These are phyloP conservation scores for Diaporthe sp. DNA, from an alignment of 2,329 filamentous ascomycete species.

Conservation along the genomic window DNA sequence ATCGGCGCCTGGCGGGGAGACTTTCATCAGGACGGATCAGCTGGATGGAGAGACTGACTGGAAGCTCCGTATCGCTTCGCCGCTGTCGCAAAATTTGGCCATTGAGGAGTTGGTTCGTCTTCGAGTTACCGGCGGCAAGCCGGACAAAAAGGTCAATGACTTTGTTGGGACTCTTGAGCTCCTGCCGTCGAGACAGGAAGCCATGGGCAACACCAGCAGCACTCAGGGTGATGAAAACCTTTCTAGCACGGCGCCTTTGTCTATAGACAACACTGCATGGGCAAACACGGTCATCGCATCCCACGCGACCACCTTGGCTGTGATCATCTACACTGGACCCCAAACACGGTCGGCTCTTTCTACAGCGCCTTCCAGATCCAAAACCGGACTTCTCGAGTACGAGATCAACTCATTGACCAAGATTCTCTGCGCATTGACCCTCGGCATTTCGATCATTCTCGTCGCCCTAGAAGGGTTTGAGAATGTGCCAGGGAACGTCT, in stretches of 20 bases:
- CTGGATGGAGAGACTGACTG: constrained; percentile 98
- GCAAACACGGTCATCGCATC: constrained; percentile 97
- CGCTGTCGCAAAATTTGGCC: constrained; percentile 84
- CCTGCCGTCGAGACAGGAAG: constrained; percentile 66
- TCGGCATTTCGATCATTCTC: constrained; percentile 87
- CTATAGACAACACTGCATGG: constrained; percentile 98
- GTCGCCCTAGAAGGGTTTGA: constrained; percentile 90
- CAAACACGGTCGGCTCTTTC: constrained; percentile 95
- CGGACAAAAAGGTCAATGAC: constrained; percentile 94
- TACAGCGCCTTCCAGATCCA: constrained; percentile 91
- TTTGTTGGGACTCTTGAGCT: constrained; percentile 93
- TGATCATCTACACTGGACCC: constrained; percentile 93
- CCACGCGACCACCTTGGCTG: constrained; percentile 88
- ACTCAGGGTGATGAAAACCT: constrained; percentile 52
- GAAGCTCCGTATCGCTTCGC: constrained; percentile 92
- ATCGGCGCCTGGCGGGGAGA: constrained; percentile 78
- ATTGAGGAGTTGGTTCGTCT: constrained; percentile 79
- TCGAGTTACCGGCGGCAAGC: constrained; percentile 86
- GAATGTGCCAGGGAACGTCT: constrained; percentile 74
- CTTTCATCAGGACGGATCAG: constrained; percentile 97
- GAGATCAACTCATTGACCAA: constrained; percentile 99
- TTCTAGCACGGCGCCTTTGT: constrained; percentile 78
- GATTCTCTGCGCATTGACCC: constrained; percentile 90
- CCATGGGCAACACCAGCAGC: constrained; percentile 58
- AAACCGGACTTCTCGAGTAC: constrained; percentile 92